Base-by-base conservation (phyloP, 2,329 filamentous ascomycete species). In the Fusarium sororula region DNA sequence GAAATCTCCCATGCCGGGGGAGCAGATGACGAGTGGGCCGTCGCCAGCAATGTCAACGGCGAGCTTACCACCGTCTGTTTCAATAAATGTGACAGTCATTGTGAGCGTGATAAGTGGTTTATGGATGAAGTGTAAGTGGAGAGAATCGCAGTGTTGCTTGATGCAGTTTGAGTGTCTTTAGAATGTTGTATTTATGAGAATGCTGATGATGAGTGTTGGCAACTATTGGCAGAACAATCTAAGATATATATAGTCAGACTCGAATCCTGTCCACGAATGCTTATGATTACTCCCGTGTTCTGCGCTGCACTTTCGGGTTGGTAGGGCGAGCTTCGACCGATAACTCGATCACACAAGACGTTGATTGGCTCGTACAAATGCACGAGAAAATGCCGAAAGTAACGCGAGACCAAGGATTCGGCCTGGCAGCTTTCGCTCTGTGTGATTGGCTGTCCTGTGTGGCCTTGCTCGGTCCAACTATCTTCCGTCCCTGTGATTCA, bases 1-100 rank as follows among this genome's bases (percentile, higher is more conserved):
- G 2, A 73, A 72, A 5, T 74, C 71, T n/a, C 71, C 71, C 70
- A 74, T 59, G 0, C 39, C 71, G 3, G 71, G 71, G 3, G 71
- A 74, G 22, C 71, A 74, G 50, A 74, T 68, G 37, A 74, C 32
- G 1, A 74, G 70, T 17, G 71, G 71, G 1, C 71, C 71, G 7
- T 68, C 54, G 6, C 71, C 71, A 1, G 64, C 56, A 6, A 74
- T 48, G 2, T 74, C 66, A 1, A 74, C 54, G 11, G 70, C 71
- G 20, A 74, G 71, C 2, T 68, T 74, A 39, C 71, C 71, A 1
- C 67, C 66, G 8, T 74, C 70, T 7, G 58, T 72, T n/a, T 74
- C 70, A 22, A 74, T 61, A 20, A 44, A 71, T n/a, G 48, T 56
- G 39, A 71, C 17, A 35, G 71, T 26, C 71, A 74, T 74, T 22